Base-by-base conservation (phyloP, 345 rosid genomes). In the Carallia pectinifolia region DNA sequence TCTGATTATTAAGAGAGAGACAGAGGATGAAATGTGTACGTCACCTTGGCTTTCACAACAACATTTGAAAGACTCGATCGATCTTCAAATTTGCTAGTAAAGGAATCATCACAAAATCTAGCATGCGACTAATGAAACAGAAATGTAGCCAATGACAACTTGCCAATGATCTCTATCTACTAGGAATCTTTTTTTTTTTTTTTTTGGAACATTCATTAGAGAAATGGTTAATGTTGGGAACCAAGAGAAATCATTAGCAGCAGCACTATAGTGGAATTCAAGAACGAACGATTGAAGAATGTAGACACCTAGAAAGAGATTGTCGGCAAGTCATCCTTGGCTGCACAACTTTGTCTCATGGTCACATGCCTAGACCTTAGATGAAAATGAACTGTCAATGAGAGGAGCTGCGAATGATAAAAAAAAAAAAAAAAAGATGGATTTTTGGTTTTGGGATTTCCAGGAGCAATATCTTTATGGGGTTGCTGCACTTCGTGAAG, bases 251-350 rank as follows among this genome's bases (percentile, higher is more conserved):
- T 44, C 50, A 44, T 44, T 44, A 44, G 34, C 34, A 33, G 4
- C 13, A 15, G 12, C 3, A 44, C 12, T 44, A 15, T 3, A 44
- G 10, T 44, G 50, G 2, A 40, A 40, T 40, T 44, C 16, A 56
- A 7, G 60, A 23, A 15, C 31, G 2, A 33, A 33, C 34, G 4
- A 33, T 33, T 33, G 34, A 33, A 1, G 34, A 33, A 33, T 13
- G 16, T 27, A 56, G 31, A 56, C 34, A 27, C 60, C 31, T 13
- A 56, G 60, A 56, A 56, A 56, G 10, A 50, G 31, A 34, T 38
- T 61, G 53, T 67, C 86, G 86, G 84, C 84, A 83, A 83, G 83
- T 83, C 84, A 83, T 83, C 80, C 82, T 83, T 83, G 84, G 84
- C 86, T 83, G 73, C 84, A 75, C 58, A 40, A 7, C 76, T 8